These are phyloP conservation scores for Populus hybrid DNA, from an alignment of 441 rosid genomes.

Conservation along the genomic window DNA sequence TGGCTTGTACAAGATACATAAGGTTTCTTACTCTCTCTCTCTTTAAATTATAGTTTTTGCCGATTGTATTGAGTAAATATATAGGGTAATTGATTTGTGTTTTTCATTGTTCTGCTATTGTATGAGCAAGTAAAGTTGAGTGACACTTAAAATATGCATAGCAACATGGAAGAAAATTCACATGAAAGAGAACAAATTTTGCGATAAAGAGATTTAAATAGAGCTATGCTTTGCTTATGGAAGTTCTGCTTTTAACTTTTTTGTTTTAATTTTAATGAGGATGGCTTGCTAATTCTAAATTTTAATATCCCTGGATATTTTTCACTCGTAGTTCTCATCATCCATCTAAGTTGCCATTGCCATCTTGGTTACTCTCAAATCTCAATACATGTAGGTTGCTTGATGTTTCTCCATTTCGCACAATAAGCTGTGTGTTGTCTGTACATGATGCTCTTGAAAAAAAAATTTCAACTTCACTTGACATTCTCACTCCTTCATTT, in stretches of 20 bases:
- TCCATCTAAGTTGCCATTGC: background rate
- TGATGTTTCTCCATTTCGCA: background rate
- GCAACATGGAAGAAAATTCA: background rate
- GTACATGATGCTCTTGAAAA: background rate
- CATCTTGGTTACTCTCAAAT: background rate
- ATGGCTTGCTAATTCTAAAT: background rate
- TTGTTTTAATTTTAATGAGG: background rate
- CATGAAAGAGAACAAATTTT: background rate
- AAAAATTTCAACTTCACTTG: background rate
- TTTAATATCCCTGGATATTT: background rate
- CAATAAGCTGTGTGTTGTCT: background rate
- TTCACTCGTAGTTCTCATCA: background rate
- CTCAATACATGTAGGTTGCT: background rate
- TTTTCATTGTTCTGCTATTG: background rate
- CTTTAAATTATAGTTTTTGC: background rate
- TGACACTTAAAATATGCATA: background rate
- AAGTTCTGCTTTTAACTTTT: background rate
- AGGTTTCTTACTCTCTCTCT: constrained; percentile 35
- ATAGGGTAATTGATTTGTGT: background rate
- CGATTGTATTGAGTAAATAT: background rate
- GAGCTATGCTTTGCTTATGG: background rate
- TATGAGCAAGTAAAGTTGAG: background rate
- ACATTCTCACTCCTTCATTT: background rate
- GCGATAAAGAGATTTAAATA: background rate
- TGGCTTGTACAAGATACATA: constrained; percentile 57